phyloP scores from a whole-genome alignment of 1,139 yeast genomes.

The Pneumocystis sp. region DNA sequence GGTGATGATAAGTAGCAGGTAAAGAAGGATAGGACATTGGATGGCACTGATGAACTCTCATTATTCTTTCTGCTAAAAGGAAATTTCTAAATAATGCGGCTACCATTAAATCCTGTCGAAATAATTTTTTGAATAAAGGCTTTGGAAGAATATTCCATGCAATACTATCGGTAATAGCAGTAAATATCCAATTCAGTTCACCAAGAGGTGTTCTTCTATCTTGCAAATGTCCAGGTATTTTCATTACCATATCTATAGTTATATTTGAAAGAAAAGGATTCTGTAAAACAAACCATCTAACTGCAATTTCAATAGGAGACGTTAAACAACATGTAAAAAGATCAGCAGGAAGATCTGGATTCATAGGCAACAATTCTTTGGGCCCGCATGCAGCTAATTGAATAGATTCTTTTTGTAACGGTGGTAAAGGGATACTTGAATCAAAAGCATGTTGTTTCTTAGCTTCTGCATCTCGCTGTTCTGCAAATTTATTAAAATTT shows the following conservation, averaged over 20 bases:
- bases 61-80: constrained; percentile 74
- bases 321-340: constrained; percentile 88
- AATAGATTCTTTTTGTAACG: constrained; percentile 67
- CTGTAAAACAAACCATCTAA: constrained; percentile 82
- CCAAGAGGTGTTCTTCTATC: constrained; percentile 93
- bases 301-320: constrained; percentile 87
- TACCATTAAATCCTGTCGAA: constrained; percentile 90
- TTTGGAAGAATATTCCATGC: constrained; percentile 93
- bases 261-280: constrained; percentile 31
- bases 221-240: constrained; percentile 77
- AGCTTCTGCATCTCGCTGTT: constrained; percentile 79
- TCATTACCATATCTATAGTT: constrained; percentile 27
- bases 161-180: constrained; percentile 94
- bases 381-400: constrained; percentile 88
- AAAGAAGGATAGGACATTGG: constrained; percentile 89
- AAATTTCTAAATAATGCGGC: constrained; percentile 92
- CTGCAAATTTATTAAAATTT: constrained; percentile 80
- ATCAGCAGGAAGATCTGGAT: constrained; percentile 93
- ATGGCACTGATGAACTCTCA: constrained; percentile 88
- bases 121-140: constrained; percentile 73
- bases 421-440: constrained; percentile 45
- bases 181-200: constrained; percentile 92
- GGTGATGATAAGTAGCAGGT: constrained; percentile 69
- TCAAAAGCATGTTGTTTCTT: constrained; percentile 38
- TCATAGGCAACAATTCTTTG: constrained; percentile 77